phyloP scores from a whole-genome alignment of 345 rosid genomes.

The Pistacia integerrima region DNA sequence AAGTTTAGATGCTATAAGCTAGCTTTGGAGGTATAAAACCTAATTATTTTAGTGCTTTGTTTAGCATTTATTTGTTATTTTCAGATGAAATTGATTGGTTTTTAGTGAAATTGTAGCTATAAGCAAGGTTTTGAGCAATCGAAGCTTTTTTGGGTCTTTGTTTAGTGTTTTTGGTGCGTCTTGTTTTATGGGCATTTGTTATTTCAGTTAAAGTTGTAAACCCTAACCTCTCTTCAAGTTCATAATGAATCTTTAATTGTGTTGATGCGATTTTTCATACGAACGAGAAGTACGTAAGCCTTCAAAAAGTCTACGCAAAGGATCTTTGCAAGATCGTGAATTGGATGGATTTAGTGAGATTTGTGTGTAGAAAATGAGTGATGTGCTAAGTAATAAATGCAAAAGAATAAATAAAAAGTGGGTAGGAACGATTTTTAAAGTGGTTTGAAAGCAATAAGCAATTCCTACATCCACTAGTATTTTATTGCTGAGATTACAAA shows the following conservation, averaged over 20 bases:
- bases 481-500: too few species aligned
- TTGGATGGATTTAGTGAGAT: too few species aligned
- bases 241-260: background rate
- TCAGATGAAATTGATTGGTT: background rate
- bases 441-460: too few species aligned
- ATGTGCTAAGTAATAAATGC: too few species aligned
- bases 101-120: background rate
- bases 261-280: too few species aligned
- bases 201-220: background rate
- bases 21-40: conserved; percentile 74
- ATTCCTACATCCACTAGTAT: too few species aligned
- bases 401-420: too few species aligned
- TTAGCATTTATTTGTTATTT: background rate
- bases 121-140: background rate
- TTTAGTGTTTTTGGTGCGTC: background rate
- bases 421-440: too few species aligned
- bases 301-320: too few species aligned
- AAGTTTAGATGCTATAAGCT: conserved; percentile 64
- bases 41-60: background rate
- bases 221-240: background rate
- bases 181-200: background rate
- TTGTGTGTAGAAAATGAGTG: too few species aligned
- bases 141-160: background rate
- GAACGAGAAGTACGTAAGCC: too few species aligned
- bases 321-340: too few species aligned